phyloP scores from a whole-genome alignment of 2,329 filamentous ascomycete species.

The Eutypella sp. region DNA sequence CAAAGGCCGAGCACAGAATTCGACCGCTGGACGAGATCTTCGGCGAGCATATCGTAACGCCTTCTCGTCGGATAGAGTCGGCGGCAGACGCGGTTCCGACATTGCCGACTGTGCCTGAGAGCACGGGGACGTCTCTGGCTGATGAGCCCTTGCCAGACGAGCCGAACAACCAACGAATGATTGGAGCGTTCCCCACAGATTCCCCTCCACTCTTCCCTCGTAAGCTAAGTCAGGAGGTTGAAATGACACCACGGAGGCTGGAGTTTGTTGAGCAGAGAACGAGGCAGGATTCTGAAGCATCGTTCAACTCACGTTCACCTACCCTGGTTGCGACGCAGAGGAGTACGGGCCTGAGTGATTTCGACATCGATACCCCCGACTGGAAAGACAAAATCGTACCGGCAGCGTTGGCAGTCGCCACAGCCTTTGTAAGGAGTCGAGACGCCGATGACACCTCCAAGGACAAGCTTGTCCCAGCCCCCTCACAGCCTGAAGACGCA shows the following conservation, averaged over 20 bases:
- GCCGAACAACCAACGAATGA: not conserved
- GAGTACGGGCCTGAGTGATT: conserved; percentile 2
- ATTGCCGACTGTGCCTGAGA: conserved; percentile 13
- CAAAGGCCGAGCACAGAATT: conserved; percentile 2
- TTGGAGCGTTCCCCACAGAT: conserved; percentile 20
- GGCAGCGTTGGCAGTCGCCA: conserved; percentile 5
- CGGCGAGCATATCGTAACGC: conserved; percentile 1
- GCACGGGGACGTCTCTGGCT: conserved; percentile 1
- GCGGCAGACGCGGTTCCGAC: conserved; percentile 4
- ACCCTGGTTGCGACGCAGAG: conserved; percentile 7
- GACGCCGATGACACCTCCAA: not conserved
- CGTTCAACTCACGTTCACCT: conserved; percentile 10
- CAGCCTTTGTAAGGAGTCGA: too few species aligned
- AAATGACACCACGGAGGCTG: not conserved
- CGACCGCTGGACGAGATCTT: conserved; percentile 4
- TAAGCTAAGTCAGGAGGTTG: not conserved
- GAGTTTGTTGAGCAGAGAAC: not conserved
- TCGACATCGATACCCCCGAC: conserved; percentile 3
- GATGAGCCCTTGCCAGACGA: not conserved
- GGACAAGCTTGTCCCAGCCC: not conserved
- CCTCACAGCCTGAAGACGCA: not conserved
- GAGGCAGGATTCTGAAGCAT: conserved; percentile 5
- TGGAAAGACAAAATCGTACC: conserved; percentile 2
- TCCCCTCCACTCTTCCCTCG: conserved; percentile 11
- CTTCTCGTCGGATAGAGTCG: conserved; percentile 1